Evolutionary conservation across 768 basidiomycete species (phyloP).

Genomic region (Postia placenta): DNA sequence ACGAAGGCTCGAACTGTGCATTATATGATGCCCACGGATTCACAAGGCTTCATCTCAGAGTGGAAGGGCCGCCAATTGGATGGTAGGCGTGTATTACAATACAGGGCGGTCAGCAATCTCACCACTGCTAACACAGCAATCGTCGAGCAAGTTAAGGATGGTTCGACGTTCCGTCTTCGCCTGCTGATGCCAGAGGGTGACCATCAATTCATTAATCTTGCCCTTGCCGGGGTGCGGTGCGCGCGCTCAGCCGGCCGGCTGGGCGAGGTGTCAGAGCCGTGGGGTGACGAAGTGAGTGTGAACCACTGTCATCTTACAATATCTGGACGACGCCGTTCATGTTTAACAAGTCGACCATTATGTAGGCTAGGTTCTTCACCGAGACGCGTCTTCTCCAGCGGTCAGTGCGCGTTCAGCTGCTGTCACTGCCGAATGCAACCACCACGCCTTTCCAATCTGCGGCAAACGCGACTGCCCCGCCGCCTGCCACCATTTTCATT

Average conservation of each 20-base stretch:
- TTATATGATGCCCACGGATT: conserved; percentile 86
- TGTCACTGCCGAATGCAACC: conserved; percentile 74
- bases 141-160: conserved; percentile 92
- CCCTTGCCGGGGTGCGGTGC: conserved; percentile 77
- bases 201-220: conserved; percentile 87
- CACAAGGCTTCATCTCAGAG: conserved; percentile 82
- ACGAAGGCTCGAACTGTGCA: conserved; percentile 64
- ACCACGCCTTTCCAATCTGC: conserved; percentile 76
- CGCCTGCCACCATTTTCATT: conserved; percentile 82
- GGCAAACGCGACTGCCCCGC: conserved; percentile 43
- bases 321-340: conserved; percentile 2
- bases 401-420: conserved; percentile 65
- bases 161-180: conserved; percentile 83
- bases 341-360: neutral
- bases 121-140: conserved; percentile 45
- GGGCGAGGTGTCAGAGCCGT: conserved; percentile 75
- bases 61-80: conserved; percentile 91
- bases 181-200: conserved; percentile 83
- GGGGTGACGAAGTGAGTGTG: conserved; percentile 77
- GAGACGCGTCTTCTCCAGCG: conserved; percentile 84
- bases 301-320: neutral
- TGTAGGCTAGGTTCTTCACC: conserved; percentile 87
- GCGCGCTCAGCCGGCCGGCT: conserved; percentile 64
- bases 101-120: neutral
- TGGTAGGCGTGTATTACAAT: conserved; percentile 39